Conservation (phyloP, 169 alveolate genomes). For the Eimeria sp. region DNA sequence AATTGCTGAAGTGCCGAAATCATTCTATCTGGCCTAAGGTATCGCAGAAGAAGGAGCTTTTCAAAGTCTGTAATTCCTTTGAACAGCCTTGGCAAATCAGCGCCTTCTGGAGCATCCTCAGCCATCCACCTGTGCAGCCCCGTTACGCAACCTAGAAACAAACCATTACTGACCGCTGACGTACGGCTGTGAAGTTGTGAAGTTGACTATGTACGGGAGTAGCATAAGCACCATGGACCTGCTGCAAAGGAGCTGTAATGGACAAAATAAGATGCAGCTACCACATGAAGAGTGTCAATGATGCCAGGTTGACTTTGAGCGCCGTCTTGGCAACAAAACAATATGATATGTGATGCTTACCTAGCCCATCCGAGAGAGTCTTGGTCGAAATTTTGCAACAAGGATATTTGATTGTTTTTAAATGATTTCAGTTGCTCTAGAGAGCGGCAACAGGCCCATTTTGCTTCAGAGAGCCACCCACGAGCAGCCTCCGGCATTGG, state of each 20-base stretch:
- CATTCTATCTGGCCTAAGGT: constrained; percentile 98
- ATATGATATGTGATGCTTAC: background rate
- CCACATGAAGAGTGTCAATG: background rate
- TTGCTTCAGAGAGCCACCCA: constrained; percentile 92
- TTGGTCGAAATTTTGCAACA: constrained; percentile 87
- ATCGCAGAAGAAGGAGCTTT: constrained; percentile 95
- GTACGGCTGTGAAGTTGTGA: background rate
- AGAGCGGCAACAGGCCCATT: constrained; percentile 89
- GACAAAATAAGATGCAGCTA: background rate
- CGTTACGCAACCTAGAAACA: background rate
- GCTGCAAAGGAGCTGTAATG: background rate
- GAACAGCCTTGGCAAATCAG: constrained; percentile 97
- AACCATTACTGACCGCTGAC: background rate
- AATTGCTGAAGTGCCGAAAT: constrained; percentile 96
- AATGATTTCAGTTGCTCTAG: constrained; percentile 84
- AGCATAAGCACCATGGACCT: background rate
- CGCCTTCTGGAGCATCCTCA: constrained; percentile 98
- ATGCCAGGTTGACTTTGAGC: background rate
- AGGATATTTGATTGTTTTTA: constrained; percentile 83
- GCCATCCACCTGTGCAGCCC: constrained; percentile 94
- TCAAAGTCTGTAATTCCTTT: constrained; percentile 95
- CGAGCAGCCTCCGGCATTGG: constrained; percentile 94
- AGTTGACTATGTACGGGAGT: background rate
- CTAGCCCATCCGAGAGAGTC: constrained; percentile 87
- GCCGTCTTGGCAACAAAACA: background rate